Conservation (phyloP, 148 eudicot species). For the Rhododendron ovatum region DNA sequence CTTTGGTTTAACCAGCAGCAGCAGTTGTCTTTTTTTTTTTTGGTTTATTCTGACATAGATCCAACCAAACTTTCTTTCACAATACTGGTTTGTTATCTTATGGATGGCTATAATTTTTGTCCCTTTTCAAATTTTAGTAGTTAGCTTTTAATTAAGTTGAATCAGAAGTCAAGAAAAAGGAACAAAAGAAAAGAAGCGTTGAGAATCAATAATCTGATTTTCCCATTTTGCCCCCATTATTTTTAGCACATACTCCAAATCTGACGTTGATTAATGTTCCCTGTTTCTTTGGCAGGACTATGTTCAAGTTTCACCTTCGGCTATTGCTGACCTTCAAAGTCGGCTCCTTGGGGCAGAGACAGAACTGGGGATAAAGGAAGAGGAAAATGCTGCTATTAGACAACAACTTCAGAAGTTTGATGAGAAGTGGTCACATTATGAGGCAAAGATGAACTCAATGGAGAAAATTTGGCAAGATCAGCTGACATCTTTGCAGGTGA, state of each 20-base stretch:
- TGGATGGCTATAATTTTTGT: background rate
- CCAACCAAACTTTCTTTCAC: background rate
- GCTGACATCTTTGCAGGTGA: conserved; percentile 32
- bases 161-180: background rate
- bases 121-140: background rate
- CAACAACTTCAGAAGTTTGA: conserved; percentile 24
- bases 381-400: conserved; percentile 23
- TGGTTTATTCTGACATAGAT: background rate
- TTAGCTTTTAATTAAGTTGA: background rate
- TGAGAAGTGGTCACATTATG: conserved; percentile 31
- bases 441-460: conserved; percentile 42
- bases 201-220: background rate
- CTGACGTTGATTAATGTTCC: background rate
- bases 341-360: conserved; percentile 19
- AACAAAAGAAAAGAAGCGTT: background rate
- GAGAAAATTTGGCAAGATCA: conserved; percentile 57
- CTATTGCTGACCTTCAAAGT: conserved; percentile 37
- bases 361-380: conserved; percentile 25
- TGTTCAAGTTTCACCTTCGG: conserved; percentile 25
- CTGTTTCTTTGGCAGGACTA: conserved; percentile 18
- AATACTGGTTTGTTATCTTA: background rate
- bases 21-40: background rate
- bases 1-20: background rate
- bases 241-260: background rate
- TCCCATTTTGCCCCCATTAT: background rate